Evolutionary conservation across 2,329 filamentous ascomycete genomes (phyloP), one percentile per base, ranked within the genome.

Genomic region (Conoideocrella luteorostrata): DNA sequence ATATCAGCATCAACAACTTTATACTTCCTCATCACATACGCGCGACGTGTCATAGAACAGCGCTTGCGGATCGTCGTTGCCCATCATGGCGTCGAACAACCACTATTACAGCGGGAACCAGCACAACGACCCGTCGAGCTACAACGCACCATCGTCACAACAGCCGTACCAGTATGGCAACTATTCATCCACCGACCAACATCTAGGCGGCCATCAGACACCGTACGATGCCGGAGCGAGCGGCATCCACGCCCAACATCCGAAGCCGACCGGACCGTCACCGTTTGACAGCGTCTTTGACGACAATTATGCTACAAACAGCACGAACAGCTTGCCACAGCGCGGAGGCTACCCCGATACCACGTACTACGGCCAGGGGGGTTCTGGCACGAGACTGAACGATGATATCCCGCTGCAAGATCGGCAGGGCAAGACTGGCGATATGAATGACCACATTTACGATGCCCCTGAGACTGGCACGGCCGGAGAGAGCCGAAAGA

Each of bases 241-340:
- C 53, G 55, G 56, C 37, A 61, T 60, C 22, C 63, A 45, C 11
- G 4, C 39, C 10, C 39, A 42, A 12, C 32, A 41, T 7, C 20
- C 63, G 39, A 59, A 60, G 26, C 57, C 62, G 45, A 61, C 61
- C 21, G 61, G 58, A 37, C 66, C 54, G 55, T 74, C 78, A 17
- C 80, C 82, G 9, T 84, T 84, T 58, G 77, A 80, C 43, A 77
- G 75, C 38, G 77, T 81, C 44, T 85, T 85, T 60, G 80, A 84
- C 62, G 82, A 86, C 60, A 70, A 81, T 45, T 84, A 86, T 57
- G 78, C 80, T 44, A 67, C 74, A 40, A 71, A 71, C 55, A 65
- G 56, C 59, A 67, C 55, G 51, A 69, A 54, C 59, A 64, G 59
- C 61, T 66, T 63, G 61, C 54, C 56, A 9, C 62, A 59, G 28